These are phyloP conservation scores for Candida fluviatilis DNA, from an alignment of 805 yeast species.

Conservation along the genomic window DNA sequence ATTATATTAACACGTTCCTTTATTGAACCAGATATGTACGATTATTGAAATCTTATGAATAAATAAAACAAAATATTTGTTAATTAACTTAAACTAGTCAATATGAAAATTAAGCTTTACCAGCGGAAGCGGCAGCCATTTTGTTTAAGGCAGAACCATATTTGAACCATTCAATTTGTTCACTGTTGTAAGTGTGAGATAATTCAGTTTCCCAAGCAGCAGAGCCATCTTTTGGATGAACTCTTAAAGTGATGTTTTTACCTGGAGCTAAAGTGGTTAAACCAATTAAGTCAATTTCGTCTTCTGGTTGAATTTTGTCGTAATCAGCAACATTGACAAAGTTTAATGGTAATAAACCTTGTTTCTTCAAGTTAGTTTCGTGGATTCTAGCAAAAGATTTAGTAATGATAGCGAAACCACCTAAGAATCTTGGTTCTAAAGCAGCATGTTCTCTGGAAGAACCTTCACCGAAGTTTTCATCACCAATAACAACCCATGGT, in stretches of 20 bases:
- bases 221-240: constrained; percentile 65
- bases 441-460: constrained; percentile 99
- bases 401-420: constrained; percentile 96
- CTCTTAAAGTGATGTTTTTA: constrained; percentile 77
- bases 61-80: constrained; percentile 2
- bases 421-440: constrained; percentile 97
- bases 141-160: constrained; percentile 98
- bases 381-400: constrained; percentile 98
- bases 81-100: background rate
- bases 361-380: constrained; percentile 99
- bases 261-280: constrained; percentile 88
- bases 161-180: constrained; percentile 99
- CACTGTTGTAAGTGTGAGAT: constrained; percentile 92
- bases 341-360: constrained; percentile 97
- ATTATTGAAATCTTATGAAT: constrained; percentile 1
- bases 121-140: constrained; percentile 62
- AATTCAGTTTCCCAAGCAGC: constrained; percentile 84
- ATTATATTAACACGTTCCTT: background rate
- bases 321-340: constrained; percentile 85
- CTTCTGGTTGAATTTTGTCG: constrained; percentile 89
- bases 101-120: constrained; percentile 1
- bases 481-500: constrained; percentile 97
- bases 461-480: constrained; percentile 99
- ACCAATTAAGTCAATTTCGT: constrained; percentile 83
- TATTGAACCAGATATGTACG: constrained; percentile 2